Evolutionary conservation across 164 flowering plant species (phyloP).

Genomic region (Stephania cephalantha): DNA sequence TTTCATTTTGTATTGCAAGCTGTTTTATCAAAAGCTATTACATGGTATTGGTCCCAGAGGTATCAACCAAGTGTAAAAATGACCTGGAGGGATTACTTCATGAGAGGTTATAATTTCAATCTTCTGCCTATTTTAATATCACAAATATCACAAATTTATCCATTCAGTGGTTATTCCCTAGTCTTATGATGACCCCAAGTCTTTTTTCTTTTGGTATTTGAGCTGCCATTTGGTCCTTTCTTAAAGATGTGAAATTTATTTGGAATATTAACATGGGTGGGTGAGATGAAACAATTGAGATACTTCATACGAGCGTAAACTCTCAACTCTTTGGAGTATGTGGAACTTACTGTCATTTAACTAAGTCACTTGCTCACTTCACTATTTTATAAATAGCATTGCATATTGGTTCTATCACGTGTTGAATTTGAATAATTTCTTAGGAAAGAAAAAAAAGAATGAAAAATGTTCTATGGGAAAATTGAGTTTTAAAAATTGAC

Average conservation of each 20-base stretch:
- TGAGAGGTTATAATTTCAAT: constrained; percentile 50
- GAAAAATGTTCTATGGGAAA: not conserved
- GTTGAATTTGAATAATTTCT: not conserved
- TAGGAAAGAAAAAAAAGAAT: not conserved
- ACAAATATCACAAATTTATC: not conserved
- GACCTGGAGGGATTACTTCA: constrained; percentile 87
- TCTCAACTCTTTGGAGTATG: not conserved
- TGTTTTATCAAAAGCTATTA: constrained; percentile 61
- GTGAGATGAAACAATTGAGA: not conserved
- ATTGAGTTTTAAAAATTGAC: not conserved
- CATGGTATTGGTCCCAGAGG: constrained; percentile 62
- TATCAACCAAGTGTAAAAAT: constrained; percentile 53
- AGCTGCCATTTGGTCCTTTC: not conserved
- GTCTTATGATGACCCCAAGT: not conserved
- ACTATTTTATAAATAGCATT: not conserved
- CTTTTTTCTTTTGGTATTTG: not conserved
- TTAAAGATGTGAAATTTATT: constrained; percentile 9
- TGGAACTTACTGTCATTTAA: not conserved
- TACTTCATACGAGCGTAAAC: not conserved
- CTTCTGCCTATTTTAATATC: constrained; percentile 5
- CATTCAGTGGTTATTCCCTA: not conserved
- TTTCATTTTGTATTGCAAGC: constrained; percentile 97
- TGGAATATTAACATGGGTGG: not conserved
- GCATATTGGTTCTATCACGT: not conserved
- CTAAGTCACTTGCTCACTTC: not conserved